Evolutionary conservation across 2,329 filamentous ascomycete genomes (phyloP), one percentile per base, ranked within the genome.

Genomic region (Aspergillus calidoustus): DNA sequence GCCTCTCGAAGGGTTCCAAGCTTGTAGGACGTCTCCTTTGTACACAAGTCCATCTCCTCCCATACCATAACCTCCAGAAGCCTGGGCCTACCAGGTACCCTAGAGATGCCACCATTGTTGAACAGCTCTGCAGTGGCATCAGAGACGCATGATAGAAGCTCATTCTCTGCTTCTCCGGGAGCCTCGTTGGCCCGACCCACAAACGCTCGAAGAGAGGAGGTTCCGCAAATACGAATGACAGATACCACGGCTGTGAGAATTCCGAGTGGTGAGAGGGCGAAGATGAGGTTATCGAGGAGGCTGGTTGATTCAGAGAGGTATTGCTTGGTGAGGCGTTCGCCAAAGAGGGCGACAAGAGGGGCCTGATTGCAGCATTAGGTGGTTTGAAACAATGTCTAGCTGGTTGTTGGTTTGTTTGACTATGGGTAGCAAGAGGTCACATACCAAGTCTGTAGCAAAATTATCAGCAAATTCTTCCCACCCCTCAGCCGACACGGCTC

Each of bases 81-180:
- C 28, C 68, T 72, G 1, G 76, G 74, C 22, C 71, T 62, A 2
- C 74, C 76, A 57, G 73, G 73, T 7, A 78, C 75, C 9, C 75
- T 69, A 1, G 76, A 72, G 3, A 84, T 71, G 0, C 74, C 72
- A 0, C 73, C 67, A 51, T 79, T 76, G 7, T 82, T 82, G 63
- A 78, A 83, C 0, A 83, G 65, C 60, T 84, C 81, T 4, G 78
- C 80, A 0, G 79, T 80, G 1, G 79, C 79, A 9, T 78, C 68
- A 0, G 80, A 82, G 0, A 82, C 82, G 4, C 80, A 84, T 0
- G 81, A 81, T 60, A 82, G 73, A 0, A 83, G 65, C 25, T 83
- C 81, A 0, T 69, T 68, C 30, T 83, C 81, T 0, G 75, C 77
- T 1, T 73, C 71, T 0, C 79, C 76, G 0, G 72, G 70, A 3